Percentiles rank a stretch among this genome's conserved stretches.
Evolutionary conservation across 352 stramenopile species (phyloP).

Genomic region (Peronospora belbahrii): DNA sequence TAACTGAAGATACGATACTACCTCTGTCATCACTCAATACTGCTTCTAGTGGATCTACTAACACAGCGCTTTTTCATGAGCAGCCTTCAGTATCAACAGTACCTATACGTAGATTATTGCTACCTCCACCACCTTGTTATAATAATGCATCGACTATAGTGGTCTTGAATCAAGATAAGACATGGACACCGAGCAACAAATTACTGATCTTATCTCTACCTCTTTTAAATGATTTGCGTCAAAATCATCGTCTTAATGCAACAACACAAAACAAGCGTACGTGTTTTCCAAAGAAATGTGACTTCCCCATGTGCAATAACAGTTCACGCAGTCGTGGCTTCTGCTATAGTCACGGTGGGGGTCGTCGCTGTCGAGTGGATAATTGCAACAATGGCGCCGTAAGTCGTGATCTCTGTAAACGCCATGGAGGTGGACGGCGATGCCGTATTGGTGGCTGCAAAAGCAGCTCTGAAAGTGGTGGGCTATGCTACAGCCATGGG

Average conservation of each 20-base stretch:
- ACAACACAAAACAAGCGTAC: constrained; percentile 35
- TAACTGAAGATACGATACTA: too few species aligned
- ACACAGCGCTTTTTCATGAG: constrained; percentile 11
- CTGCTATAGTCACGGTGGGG: constrained; percentile 72
- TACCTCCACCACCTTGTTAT: not conserved
- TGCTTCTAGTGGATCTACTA: not conserved
- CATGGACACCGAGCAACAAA: constrained; percentile 4
- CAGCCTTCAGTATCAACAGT: constrained; percentile 2
- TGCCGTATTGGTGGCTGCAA: constrained; percentile 64
- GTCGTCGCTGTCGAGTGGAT: constrained; percentile 53
- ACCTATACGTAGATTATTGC: constrained; percentile 7
- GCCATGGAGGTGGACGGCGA: constrained; percentile 59
- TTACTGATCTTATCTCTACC: constrained; percentile 22
- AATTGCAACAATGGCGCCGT: constrained; percentile 65
- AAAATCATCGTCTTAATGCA: constrained; percentile 1
- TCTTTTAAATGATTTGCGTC: constrained; percentile 14
- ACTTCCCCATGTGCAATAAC: constrained; percentile 83
- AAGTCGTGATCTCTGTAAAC: constrained; percentile 77
- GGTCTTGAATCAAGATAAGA: constrained; percentile 26
- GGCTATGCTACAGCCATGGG: constrained; percentile 70
- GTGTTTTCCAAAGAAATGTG: constrained; percentile 74
- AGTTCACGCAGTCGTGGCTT: constrained; percentile 67
- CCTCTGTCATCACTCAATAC: constrained; percentile 9
- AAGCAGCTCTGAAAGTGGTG: constrained; percentile 64
- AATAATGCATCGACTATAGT: constrained; percentile 11